A percentile compares a stretch with the other conserved stretches of the same genome.
Evolutionary conservation across 495 filamentous ascomycete species (phyloP).

Genomic region (Penicillium fimorum): DNA sequence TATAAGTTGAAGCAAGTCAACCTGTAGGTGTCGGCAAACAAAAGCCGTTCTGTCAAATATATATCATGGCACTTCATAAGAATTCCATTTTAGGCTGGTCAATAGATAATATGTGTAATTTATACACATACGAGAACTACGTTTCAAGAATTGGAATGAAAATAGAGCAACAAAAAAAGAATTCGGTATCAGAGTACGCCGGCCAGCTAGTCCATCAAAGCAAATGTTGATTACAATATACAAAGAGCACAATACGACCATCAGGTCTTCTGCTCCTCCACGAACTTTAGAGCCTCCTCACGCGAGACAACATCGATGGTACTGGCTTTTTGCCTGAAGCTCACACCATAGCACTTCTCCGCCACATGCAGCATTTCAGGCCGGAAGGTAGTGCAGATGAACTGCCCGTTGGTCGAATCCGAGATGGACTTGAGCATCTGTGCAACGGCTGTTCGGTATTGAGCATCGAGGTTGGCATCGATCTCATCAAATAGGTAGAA

Average conservation of each 20-base stretch:
- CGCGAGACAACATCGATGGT: constrained; percentile 83
- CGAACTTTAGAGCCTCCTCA: constrained; percentile 88
- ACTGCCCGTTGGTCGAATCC: constrained; percentile 56
- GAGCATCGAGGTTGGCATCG: constrained; percentile 95
- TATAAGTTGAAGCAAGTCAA: not conserved
- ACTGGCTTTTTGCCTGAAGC: constrained; percentile 89
- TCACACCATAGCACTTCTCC: constrained; percentile 96
- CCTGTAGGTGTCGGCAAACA: too few relatives aligned
- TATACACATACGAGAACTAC: not conserved
- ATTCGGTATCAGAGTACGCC: constrained; percentile 26
- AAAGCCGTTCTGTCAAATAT: too few relatives aligned
- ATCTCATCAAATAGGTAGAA: constrained; percentile 99
- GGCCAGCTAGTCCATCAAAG: constrained; percentile 20
- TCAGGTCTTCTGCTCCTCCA: constrained; percentile 70
- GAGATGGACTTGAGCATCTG: constrained; percentile 80
- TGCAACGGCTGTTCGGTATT: constrained; percentile 93
- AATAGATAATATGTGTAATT: not conserved
- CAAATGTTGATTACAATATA: constrained; percentile 19
- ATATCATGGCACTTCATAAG: not conserved
- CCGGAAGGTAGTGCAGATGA: constrained; percentile 94
- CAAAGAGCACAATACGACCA: constrained; percentile 6
- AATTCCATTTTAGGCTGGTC: not conserved
- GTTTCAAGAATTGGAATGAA: not conserved
- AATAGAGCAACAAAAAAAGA: constrained; percentile 3
- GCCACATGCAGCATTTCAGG: constrained; percentile 95